phyloP scores from a whole-genome alignment of 371 early-diverging fungal genomes.

The Syncephalastrum monosporum region DNA sequence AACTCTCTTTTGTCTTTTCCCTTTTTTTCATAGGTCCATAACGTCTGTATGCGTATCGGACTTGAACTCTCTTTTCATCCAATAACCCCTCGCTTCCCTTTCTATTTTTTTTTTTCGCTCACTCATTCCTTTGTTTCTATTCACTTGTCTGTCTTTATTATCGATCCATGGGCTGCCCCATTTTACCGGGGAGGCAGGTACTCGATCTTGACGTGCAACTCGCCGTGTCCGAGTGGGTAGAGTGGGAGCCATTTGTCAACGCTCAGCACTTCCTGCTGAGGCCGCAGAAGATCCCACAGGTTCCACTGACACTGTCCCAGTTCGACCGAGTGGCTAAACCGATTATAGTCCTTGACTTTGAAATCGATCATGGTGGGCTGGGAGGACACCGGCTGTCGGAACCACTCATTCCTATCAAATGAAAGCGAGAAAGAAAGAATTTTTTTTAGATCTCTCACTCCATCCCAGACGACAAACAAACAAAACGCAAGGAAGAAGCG shows the following conservation, averaged over 20 bases:
- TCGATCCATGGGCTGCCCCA: not conserved
- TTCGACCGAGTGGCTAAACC: conserved; percentile 60
- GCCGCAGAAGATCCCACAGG: conserved; percentile 54
- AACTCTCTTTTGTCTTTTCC: conserved; percentile 1
- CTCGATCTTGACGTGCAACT: conserved; percentile 33
- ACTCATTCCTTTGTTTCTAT: too few species aligned
- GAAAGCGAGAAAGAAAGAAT: not conserved
- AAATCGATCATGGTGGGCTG: conserved; percentile 51
- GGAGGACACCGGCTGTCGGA: conserved; percentile 27
- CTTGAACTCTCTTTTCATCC: conserved; percentile 4
- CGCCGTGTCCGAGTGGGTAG: conserved; percentile 42
- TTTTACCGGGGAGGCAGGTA: conserved; percentile 12
- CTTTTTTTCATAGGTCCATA: too few species aligned
- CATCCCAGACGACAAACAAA: not conserved
- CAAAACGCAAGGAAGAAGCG: not conserved
- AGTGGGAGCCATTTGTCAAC: conserved; percentile 40
- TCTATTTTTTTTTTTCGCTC: conserved; percentile 1
- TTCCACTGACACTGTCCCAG: conserved; percentile 60
- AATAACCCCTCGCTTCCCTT: conserved; percentile 1
- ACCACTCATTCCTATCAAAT: conserved; percentile 37
- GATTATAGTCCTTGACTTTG: conserved; percentile 68
- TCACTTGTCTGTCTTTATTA: not conserved
- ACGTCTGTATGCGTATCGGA: conserved; percentile 1
- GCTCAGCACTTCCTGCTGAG: conserved; percentile 24
- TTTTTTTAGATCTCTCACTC: conserved; percentile 5